Evolutionary conservation across 2,329 filamentous ascomycete genomes (phyloP), one percentile per base, ranked within the genome.

Genomic region (Chaetomiaceae sp.): DNA sequence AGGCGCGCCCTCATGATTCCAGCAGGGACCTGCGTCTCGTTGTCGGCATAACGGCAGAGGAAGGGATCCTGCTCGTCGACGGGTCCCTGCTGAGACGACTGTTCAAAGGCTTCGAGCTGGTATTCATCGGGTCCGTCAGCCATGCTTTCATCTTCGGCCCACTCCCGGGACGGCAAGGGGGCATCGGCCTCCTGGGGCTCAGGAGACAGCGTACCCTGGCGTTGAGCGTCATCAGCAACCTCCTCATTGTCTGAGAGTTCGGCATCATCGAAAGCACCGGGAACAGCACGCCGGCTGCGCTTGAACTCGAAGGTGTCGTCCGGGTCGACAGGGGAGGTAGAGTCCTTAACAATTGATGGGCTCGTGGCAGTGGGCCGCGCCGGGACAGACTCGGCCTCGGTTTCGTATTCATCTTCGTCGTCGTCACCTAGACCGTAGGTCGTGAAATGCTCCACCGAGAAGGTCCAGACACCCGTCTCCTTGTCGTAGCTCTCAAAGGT

Each of bases 361-460:
- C 58, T 60, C 31, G 55, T 56, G 49, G 59, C 62, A 55, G 61
- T 57, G 51, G 47, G 65, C 53, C 53, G 61, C 52, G 61, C 62
- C 11, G 63, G 65, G 29, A 75, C 71, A 57, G 77, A 75, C 62
- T 82, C 82, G 7, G 76, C 76, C 43, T 85, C 76, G 7, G 82
- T 83, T 47, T 88, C 88, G 49, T 84, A 81, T 33, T 87, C 82
- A 25, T 88, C 85, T 25, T 89, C 86, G 40, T 91, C 88, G 48
- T 85, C 82, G 37, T 88, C 89, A 59, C 92, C 87, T 50, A 97
- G 78, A 37, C 88, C 91, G 66, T 99, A 99, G 1, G 91, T 96
- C 1, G 92, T 97, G 69, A 95, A 99, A 70, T 99, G 94, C 65
- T 92, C 85, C n/a, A 99, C 94, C 9, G 78, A 84, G 74, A 99